Evolutionary conservation across 495 filamentous ascomycete species (phyloP).

Genomic region (Penicillium taxi): DNA sequence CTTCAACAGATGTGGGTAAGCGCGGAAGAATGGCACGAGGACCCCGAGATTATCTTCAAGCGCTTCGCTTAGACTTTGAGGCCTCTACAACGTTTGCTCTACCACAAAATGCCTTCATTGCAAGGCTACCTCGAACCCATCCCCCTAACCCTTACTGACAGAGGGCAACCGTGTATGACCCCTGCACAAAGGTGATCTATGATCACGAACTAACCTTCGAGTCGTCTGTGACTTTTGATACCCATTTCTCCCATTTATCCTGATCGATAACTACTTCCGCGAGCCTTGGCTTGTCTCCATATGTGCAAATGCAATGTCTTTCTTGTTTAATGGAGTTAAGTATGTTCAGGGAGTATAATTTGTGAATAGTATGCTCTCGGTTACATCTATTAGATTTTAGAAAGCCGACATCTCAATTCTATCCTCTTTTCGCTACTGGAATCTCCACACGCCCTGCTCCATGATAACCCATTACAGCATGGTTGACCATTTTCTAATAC

Average conservation of each 20-base stretch:
- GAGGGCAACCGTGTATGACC: background rate
- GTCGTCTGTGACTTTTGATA: constrained; percentile 34
- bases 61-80: constrained; percentile 77
- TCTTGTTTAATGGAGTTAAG: no score
- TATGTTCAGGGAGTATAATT: no score
- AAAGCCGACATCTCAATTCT: no score
- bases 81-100: background rate
- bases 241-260: constrained; percentile 27
- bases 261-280: constrained; percentile 8
- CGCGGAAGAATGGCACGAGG: constrained; percentile 98
- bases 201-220: constrained; percentile 12
- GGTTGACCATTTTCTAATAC: no score
- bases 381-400: no score
- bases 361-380: no score
- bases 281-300: constrained; percentile 10
- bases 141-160: constrained; percentile 1
- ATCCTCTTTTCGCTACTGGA: no score
- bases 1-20: constrained; percentile 92
- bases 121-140: constrained; percentile 1
- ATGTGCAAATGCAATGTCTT: constrained; percentile 14
- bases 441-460: no score
- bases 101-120: background rate
- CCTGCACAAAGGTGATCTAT: constrained; percentile 12
- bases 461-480: no score
- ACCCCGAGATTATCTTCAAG: constrained; percentile 95